These are phyloP conservation scores for Prunus mira DNA, from an alignment of 306 rosid genomes.

Conservation along the genomic window DNA sequence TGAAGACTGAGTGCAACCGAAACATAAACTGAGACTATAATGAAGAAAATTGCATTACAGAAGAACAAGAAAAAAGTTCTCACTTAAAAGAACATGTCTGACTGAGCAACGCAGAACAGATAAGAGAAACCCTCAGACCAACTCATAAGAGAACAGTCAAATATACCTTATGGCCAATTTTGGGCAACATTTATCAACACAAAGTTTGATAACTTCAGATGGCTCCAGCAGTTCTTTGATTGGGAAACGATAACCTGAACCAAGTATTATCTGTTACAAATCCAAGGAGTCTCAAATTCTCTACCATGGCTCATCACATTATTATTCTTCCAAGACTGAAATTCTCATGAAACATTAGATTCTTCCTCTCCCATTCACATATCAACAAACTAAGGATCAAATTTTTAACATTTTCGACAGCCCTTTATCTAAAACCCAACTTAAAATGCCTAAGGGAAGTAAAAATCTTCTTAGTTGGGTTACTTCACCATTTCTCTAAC, in stretches of 20 bases:
- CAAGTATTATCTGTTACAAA: slow-evolving; percentile 34
- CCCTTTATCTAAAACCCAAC: not conserved
- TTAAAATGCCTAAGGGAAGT: not conserved
- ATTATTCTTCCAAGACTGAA: not conserved
- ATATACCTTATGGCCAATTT: slow-evolving; percentile 80
- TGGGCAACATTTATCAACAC: slow-evolving; percentile 59
- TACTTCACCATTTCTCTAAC: not conserved
- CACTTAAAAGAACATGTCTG: not conserved
- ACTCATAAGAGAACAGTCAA: slow-evolving; percentile 17
- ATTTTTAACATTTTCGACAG: not conserved
- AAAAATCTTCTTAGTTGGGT: not conserved
- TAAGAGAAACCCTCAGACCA: slow-evolving; percentile 8
- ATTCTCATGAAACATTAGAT: not conserved
- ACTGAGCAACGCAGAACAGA: slow-evolving; percentile 10
- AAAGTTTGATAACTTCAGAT: slow-evolving; percentile 57
- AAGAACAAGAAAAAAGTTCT: not conserved
- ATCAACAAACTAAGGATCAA: not conserved
- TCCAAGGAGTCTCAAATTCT: slow-evolving; percentile 17
- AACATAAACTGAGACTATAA: no score
- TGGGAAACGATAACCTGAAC: slow-evolving; percentile 69
- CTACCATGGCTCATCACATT: not conserved
- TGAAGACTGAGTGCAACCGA: not conserved
- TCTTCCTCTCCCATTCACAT: not conserved
- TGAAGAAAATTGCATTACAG: not conserved
- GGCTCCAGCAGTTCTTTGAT: slow-evolving; percentile 63